phyloP scores from a whole-genome alignment of 805 yeast genomes.

The Blastobotrys peoriensis region DNA sequence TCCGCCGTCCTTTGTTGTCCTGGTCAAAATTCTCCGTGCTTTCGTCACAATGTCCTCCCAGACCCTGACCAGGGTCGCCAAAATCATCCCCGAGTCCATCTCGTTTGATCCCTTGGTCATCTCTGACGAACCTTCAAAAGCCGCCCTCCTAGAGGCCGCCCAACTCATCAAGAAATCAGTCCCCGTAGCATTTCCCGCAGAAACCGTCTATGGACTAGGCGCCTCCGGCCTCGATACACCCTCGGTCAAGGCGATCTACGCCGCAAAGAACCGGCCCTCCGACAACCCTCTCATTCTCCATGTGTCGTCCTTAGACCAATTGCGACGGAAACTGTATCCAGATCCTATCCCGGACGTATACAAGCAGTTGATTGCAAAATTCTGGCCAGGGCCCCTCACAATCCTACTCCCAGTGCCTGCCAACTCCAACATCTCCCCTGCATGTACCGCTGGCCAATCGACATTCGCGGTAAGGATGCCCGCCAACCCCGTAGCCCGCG shows the following conservation, averaged over 20 bases:
- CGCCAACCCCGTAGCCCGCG: slow-evolving; percentile 79
- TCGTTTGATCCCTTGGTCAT: background rate
- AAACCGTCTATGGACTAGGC: slow-evolving; percentile 94
- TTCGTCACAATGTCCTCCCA: too few species aligned
- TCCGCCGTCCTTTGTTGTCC: too few species aligned
- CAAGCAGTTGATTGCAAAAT: slow-evolving; percentile 51
- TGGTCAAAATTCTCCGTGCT: too few species aligned
- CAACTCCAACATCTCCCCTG: slow-evolving; percentile 43
- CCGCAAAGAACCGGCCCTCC: slow-evolving; percentile 88
- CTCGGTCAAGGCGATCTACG: slow-evolving; percentile 70
- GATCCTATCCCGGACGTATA: slow-evolving; percentile 61
- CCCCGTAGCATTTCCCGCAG: slow-evolving; percentile 92
- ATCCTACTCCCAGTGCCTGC: slow-evolving; percentile 59
- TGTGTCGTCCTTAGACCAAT: slow-evolving; percentile 69
- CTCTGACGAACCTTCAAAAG: background rate
- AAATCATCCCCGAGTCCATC: background rate
- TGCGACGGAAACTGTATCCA: slow-evolving; percentile 50
- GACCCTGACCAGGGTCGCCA: background rate
- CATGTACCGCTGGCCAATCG: slow-evolving; percentile 79
- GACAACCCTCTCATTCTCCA: slow-evolving; percentile 95
- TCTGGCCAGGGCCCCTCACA: slow-evolving; percentile 97
- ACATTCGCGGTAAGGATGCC: slow-evolving; percentile 95
- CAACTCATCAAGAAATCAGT: background rate
- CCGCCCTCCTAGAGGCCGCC: background rate
- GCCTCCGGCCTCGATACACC: slow-evolving; percentile 74